A percentile compares a stretch with the other conserved stretches of the same genome.
Conservation (phyloP, 139 green algal species). For the Ettlia oleoabundans region DNA sequence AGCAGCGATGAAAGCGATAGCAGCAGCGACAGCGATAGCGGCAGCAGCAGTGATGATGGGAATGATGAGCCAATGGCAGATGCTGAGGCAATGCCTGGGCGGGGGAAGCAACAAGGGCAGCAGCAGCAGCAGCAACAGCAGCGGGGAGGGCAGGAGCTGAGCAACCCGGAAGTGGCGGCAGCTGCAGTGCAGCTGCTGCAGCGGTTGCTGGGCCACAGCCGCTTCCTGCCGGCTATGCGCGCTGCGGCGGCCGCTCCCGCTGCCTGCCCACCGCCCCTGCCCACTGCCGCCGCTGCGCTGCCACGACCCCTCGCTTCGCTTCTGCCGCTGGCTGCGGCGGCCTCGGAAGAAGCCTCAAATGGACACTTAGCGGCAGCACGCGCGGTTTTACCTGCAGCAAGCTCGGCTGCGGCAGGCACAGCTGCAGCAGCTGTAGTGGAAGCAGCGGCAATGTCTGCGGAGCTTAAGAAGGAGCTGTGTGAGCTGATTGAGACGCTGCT, state of each 20-base stretch:
- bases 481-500: constrained; percentile 65
- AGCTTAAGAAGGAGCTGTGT: constrained; percentile 48
- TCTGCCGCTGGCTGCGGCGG: constrained; percentile 36
- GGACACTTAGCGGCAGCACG: too few relatives aligned
- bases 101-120: too few relatives aligned
- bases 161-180: constrained; percentile 6
- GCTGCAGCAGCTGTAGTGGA: too few relatives aligned
- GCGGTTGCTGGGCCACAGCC: constrained; percentile 45
- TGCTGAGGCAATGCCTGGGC: too few relatives aligned
- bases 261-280: constrained; percentile 43
- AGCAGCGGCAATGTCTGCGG: too few relatives aligned
- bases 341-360: neutral
- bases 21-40: neutral
- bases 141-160: neutral
- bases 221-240: constrained; percentile 49
- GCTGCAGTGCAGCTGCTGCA: constrained; percentile 43
- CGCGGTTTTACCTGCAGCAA: too few relatives aligned
- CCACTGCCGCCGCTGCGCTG: constrained; percentile 15
- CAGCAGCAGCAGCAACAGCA: neutral
- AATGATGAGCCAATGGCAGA: too few relatives aligned
- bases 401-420: too few relatives aligned
- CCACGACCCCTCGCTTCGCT: constrained; percentile 49
- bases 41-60: neutral
- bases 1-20: constrained; percentile 30
- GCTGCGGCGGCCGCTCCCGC: constrained; percentile 9